Conservation (phyloP, 768 basidiomycete species). For the Trametes meyenii region DNA sequence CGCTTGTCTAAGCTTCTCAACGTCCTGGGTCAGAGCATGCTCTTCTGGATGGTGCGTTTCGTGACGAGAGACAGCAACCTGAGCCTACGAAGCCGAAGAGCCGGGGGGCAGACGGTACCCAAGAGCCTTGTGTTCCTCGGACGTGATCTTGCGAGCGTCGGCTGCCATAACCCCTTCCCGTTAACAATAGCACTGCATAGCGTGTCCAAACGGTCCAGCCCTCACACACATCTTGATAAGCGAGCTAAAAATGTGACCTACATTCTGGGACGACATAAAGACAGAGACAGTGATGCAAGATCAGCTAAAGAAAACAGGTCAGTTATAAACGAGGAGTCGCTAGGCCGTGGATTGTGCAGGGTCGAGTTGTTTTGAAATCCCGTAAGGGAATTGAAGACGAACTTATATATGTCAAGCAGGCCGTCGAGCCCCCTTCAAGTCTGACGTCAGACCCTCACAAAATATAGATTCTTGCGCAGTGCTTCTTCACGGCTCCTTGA, state of each 20-base stretch:
- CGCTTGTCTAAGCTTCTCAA: conserved; percentile 20
- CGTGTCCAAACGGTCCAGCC: too few relatives aligned
- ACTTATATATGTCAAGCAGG: neutral
- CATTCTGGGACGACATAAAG: conserved; percentile 11
- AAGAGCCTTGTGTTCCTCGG: conserved; percentile 34
- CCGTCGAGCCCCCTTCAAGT: neutral
- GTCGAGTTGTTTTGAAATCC: too few relatives aligned
- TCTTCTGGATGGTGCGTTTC: conserved; percentile 18
- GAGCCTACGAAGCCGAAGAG: conserved; percentile 32
- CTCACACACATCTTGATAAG: conserved; percentile 15
- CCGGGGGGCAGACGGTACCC: conserved; percentile 34
- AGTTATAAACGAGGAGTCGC: too few relatives aligned
- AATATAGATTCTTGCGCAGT: neutral
- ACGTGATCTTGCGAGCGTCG: conserved; percentile 31
- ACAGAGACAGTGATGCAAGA: neutral
- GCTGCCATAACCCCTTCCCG: conserved; percentile 29
- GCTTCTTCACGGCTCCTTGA: neutral
- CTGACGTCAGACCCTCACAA: conserved; percentile 12
- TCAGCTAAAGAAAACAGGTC: too few relatives aligned
- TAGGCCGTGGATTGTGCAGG: too few relatives aligned
- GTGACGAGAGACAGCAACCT: conserved; percentile 29
- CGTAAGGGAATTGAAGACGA: too few relatives aligned
- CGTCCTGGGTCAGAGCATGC: conserved; percentile 23
- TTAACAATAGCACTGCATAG: conserved; percentile 20
- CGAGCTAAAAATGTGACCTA: conserved; percentile 9